Evolutionary conservation across 495 filamentous ascomycete genomes (phyloP).

Genomic region (Wilcoxina mikolae): DNA sequence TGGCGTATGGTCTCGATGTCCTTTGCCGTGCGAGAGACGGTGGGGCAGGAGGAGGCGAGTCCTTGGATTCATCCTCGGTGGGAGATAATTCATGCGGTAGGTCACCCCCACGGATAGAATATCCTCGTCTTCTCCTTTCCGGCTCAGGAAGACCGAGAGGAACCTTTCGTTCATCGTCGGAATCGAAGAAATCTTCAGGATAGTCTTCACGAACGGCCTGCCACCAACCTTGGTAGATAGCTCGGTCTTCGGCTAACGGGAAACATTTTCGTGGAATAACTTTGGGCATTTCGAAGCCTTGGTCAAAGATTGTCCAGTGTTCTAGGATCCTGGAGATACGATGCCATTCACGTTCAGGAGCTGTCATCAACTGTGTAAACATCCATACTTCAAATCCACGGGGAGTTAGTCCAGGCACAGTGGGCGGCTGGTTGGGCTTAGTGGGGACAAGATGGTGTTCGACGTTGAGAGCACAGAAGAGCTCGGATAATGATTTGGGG

Average conservation of each 20-base stretch:
- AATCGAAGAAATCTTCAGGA: conserved; percentile 19
- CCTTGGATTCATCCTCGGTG: not conserved
- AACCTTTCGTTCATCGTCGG: conserved; percentile 18
- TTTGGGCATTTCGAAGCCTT: conserved; percentile 19
- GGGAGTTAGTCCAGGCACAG: conserved; percentile 64
- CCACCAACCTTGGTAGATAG: conserved; percentile 23
- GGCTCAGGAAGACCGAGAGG: conserved; percentile 20
- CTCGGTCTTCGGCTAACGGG: conserved; percentile 18
- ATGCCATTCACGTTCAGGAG: conserved; percentile 62
- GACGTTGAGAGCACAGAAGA: conserved; percentile 63
- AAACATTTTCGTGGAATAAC: conserved; percentile 24
- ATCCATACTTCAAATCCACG: conserved; percentile 66
- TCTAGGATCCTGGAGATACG: conserved; percentile 58
- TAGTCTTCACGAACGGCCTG: conserved; percentile 19
- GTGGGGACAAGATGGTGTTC: conserved; percentile 70
- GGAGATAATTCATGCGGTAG: not conserved
- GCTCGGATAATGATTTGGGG: conserved; percentile 39
- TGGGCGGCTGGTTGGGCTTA: conserved; percentile 42
- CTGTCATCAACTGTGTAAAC: conserved; percentile 56
- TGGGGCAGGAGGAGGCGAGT: not conserved
- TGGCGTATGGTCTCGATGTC: not conserved
- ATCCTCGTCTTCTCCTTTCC: not conserved
- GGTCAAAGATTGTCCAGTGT: conserved; percentile 54
- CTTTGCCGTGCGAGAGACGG: not conserved
- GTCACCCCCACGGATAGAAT: conserved; percentile 9